Evolutionary conservation across 306 rosid species (phyloP).

Genomic region (Malus domestica): DNA sequence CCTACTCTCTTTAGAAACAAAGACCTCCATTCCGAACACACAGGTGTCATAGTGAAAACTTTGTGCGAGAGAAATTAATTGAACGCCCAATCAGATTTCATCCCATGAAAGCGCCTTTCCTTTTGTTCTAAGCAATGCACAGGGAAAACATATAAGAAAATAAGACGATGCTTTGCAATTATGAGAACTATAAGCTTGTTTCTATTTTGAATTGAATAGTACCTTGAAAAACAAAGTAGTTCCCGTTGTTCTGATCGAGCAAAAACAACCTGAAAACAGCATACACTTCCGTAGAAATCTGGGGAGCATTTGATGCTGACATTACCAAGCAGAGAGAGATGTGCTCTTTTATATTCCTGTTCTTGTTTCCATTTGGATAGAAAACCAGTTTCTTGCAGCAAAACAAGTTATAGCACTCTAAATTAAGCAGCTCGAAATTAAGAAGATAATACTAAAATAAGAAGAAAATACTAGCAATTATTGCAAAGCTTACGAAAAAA

Average conservation of each 20-base stretch:
- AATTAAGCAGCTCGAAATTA: not conserved
- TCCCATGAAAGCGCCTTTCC: too few species aligned
- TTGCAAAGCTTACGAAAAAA: conserved; percentile 28
- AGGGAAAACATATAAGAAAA: too few species aligned
- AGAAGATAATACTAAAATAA: not conserved
- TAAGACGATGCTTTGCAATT: too few species aligned
- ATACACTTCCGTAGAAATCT: too few species aligned
- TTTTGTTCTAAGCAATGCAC: too few species aligned
- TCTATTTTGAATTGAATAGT: too few species aligned
- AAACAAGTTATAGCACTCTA: not conserved
- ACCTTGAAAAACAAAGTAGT: conserved; percentile 47
- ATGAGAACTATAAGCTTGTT: too few species aligned
- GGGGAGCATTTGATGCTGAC: too few species aligned
- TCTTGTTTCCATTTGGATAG: conserved; percentile 58
- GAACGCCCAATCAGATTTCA: too few species aligned
- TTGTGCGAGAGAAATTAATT: too few species aligned
- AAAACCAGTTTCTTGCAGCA: conserved; percentile 54
- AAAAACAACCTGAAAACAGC: conserved; percentile 30
- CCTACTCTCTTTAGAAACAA: conserved; percentile 47
- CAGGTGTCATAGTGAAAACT: conserved; percentile 15
- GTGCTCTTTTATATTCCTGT: conserved; percentile 12
- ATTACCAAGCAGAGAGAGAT: too few species aligned
- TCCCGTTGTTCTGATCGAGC: conserved; percentile 44
- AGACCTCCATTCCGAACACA: conserved; percentile 57
- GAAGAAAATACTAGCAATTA: not conserved